These are phyloP conservation scores for Tubosaeta sp. DNA, from an alignment of 768 basidiomycete species.

Conservation along the genomic window DNA sequence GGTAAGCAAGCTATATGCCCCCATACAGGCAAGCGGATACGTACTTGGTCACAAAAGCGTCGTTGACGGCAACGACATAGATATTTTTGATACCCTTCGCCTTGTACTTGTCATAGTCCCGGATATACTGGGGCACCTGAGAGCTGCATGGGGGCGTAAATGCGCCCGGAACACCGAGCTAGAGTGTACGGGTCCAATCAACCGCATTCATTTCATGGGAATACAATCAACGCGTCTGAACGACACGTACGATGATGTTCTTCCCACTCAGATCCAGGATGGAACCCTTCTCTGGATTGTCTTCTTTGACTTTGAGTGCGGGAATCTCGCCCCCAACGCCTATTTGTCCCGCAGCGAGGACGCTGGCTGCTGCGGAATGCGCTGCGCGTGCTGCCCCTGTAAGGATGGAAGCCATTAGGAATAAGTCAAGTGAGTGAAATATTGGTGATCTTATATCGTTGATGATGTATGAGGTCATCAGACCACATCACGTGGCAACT, in stretches of 20 bases:
- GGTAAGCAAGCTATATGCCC: conserved; percentile 6
- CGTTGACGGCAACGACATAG: conserved; percentile 74
- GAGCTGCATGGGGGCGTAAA: conserved; percentile 70
- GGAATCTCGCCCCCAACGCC: conserved; percentile 41
- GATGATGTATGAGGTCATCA: background rate
- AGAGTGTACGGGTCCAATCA: background rate
- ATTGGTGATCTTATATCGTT: background rate
- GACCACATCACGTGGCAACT: background rate
- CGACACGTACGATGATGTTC: conserved; percentile 54
- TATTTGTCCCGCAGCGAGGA: conserved; percentile 47
- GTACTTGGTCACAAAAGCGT: conserved; percentile 64
- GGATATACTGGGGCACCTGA: conserved; percentile 62
- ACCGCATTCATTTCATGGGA: background rate
- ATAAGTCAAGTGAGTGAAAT: background rate
- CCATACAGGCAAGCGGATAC: background rate
- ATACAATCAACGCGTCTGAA: background rate
- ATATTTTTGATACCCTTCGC: conserved; percentile 70
- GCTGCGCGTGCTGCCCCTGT: conserved; percentile 46
- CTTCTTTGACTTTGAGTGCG: conserved; percentile 52
- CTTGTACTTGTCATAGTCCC: conserved; percentile 65
- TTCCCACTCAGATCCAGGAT: conserved; percentile 51
- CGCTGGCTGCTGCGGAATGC: conserved; percentile 48
- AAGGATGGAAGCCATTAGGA: conserved; percentile 46
- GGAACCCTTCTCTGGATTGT: conserved; percentile 40
- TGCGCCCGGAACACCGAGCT: conserved; percentile 75